Base-by-base conservation (phyloP, 2,329 filamentous ascomycete genomes). In the Didymella exigua region DNA sequence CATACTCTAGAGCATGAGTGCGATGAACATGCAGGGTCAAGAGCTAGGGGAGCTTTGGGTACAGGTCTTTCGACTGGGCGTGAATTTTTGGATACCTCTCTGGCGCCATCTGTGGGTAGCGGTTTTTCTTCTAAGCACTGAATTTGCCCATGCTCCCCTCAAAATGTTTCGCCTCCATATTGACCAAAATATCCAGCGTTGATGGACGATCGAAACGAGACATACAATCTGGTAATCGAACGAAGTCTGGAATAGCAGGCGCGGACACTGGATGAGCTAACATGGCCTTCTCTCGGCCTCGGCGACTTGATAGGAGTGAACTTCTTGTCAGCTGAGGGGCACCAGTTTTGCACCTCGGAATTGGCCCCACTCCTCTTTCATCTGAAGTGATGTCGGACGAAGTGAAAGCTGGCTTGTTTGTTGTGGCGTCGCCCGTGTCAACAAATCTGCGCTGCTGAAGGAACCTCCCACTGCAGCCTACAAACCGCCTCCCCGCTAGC, bases 91-190 rank as follows among this genome's bases (percentile, higher is more conserved):
- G 72, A 75, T 75, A 75, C 73, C 72, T 75, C 61, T 67, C 67
- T 62, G 72, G 74, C 72, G 72, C 73, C 71, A 68, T 71, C 29
- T 65, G 65, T 71, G 70, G 72, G 71, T 72, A 76, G 74, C 72
- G 70, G 68, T 71, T 71, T 70, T 69, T 62, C 54, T 66, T 67
- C 52, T 42, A 58, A 63, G 54, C 58, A 62, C 66, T 64, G 62
- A 65, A 64, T 60, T 56, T 64, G 60, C 60, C 52, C 46, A 55
- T 50, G 52, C 46, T 47, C 46, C 34, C 47, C 50, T 61, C 36
- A 57, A 47, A 48, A 51, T 42, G 62, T 54, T 47, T 49, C 24
- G 38, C 14, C 23, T 19, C 23, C 18, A 3, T 18, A 3, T 41
- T 41, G 8, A n/a, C 24, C n/a, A 13, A 42, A 8, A 11, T 5